Base-by-base conservation (phyloP, 164 flowering plant species). In the Brasenia schreberi region DNA sequence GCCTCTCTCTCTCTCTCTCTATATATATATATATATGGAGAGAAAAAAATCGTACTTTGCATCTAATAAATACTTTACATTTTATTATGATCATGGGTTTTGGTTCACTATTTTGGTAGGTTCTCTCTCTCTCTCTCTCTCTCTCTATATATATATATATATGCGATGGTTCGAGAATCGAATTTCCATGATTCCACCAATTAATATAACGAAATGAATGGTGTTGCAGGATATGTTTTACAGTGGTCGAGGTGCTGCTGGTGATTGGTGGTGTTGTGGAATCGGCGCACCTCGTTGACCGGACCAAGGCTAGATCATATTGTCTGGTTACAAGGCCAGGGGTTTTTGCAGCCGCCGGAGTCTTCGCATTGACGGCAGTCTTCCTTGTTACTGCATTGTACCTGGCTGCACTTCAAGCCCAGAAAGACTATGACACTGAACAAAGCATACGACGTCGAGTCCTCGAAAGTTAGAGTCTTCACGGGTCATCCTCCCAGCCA, bases 221-320 rank as follows among this genome's bases (percentile, higher is more conserved):
- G 33, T 7, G 49, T 18, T 61, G 39, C 71, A 92, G 98, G 98
- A 43, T 84, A 23, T 82, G 84, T 62, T 93, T 93, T 70, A 87
- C 89, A 0, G 86, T 82, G 16, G 93, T 74, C 10, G 96, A 90
- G 73, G 84, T 93, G 6, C 72, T 90, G 42, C 59, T 93, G 76
- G 68, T 90, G 76, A 81, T 87, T 0, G 96, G 90, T 7, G 68
- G 90, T 11, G 85, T 87, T 18, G 84, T 86, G n/a, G 98, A 92
- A 69, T 88, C 98, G 6, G 91, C 93, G 3, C 98, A 92, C 71
- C 69, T 88, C 4, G 85, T 59, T 6, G 73, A 83, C 5, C 88
- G 96, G 96, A 61, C 68, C 3, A 73, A 64, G 11, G 84, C 92
- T 5, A 81, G 79, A 69, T 63, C 78, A 1, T 77, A 68, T 67